A percentile compares a stretch with the other conserved stretches of the same genome.
These are phyloP conservation scores for Claviceps purpurea DNA, from an alignment of 2,329 filamentous ascomycete genomes.

Conservation along the genomic window DNA sequence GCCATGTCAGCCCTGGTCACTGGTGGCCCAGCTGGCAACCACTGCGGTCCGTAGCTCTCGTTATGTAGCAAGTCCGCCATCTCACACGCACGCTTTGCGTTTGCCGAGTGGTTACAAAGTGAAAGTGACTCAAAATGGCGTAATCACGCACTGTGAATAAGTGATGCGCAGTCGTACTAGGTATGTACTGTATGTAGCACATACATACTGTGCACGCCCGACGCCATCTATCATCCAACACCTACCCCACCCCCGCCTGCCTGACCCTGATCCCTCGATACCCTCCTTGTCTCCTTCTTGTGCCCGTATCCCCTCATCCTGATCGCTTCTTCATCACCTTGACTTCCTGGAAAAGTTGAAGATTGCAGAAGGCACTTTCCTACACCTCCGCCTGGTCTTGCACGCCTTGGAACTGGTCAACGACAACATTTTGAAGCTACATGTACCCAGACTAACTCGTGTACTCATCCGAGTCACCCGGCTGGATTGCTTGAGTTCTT, in stretches of 20 bases:
- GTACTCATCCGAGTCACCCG: not conserved
- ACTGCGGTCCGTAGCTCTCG: too few relatives aligned
- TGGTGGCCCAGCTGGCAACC: too few relatives aligned
- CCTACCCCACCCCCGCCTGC: constrained; percentile 2
- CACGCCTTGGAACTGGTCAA: not conserved
- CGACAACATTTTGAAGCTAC: not conserved
- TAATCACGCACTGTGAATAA: too few relatives aligned
- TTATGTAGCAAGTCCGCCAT: too few relatives aligned
- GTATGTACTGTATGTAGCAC: too few relatives aligned
- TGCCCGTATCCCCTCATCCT: constrained; percentile 2
- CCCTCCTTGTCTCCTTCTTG: not conserved
- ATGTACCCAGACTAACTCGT: not conserved
- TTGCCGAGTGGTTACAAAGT: too few relatives aligned
- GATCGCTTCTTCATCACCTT: not conserved
- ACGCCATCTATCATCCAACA: not conserved
- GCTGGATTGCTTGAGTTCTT: not conserved
- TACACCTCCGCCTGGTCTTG: not conserved
- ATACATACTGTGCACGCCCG: too few relatives aligned
- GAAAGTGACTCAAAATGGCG: too few relatives aligned
- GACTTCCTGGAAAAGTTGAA: not conserved
- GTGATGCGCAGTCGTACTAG: too few relatives aligned
- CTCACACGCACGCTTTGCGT: too few relatives aligned
- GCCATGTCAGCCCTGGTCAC: too few relatives aligned
- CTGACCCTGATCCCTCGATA: not conserved
- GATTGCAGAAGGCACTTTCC: not conserved